These are phyloP conservation scores for Talaromyces nanjingensis DNA, from an alignment of 495 filamentous ascomycete genomes.

Conservation along the genomic window DNA sequence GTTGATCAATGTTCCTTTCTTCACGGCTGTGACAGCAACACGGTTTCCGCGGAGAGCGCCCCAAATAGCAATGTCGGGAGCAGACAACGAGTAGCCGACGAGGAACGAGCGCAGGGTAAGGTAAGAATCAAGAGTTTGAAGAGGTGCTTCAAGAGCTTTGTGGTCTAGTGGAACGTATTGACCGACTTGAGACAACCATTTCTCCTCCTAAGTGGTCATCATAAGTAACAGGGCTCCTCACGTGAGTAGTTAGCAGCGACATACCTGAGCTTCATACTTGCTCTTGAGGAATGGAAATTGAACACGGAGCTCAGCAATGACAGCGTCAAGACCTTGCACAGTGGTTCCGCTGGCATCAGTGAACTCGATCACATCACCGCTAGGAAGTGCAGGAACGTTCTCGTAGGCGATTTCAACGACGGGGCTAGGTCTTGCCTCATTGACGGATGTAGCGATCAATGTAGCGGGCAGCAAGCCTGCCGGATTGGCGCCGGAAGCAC, in stretches of 20 bases:
- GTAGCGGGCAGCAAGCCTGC: conserved; percentile 41
- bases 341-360: conserved; percentile 22
- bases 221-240: background rate
- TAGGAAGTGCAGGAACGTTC: conserved; percentile 36
- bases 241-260: conserved; percentile 9
- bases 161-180: conserved; percentile 59
- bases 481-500: conserved; percentile 59
- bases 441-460: conserved; percentile 43
- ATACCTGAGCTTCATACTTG: conserved; percentile 39
- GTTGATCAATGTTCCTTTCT: conserved; percentile 70
- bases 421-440: conserved; percentile 35
- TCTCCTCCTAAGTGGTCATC: conserved; percentile 31
- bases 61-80: conserved; percentile 79
- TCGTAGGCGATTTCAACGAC: conserved; percentile 42
- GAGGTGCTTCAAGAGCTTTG: conserved; percentile 67
- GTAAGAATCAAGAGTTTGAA: conserved; percentile 76
- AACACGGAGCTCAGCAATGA: conserved; percentile 31
- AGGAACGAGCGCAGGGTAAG: conserved; percentile 81
- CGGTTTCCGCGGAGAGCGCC: conserved; percentile 77
- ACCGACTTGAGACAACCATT: conserved; percentile 50
- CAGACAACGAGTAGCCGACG: conserved; percentile 71
- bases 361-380: conserved; percentile 37
- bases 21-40: conserved; percentile 73
- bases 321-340: conserved; percentile 28
- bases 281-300: conserved; percentile 36